phyloP scores from a whole-genome alignment of 2,329 filamentous ascomycete genomes.

The Aspergillus chevalieri region DNA sequence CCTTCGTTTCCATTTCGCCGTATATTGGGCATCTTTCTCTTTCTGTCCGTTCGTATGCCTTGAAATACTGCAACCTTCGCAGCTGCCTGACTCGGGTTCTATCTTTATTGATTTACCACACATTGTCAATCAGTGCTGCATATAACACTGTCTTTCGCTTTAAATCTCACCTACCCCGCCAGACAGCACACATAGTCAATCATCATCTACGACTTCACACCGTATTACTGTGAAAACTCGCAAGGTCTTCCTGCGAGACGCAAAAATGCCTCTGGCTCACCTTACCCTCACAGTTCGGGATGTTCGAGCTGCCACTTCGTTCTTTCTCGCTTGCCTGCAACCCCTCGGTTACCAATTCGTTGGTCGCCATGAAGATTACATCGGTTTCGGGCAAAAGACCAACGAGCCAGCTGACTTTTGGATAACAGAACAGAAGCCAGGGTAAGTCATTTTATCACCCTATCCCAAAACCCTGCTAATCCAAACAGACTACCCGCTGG shows the following conservation, averaged over 20 bases:
- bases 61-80: conserved; percentile 7
- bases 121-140: neutral
- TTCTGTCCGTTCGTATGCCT: conserved; percentile 1
- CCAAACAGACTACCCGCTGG: conserved; percentile 42
- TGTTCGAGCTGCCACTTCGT: conserved; percentile 72
- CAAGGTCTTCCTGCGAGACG: conserved; percentile 7
- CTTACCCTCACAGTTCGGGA: conserved; percentile 66
- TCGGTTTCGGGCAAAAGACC: conserved; percentile 55
- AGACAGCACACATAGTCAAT: neutral
- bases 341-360: conserved; percentile 71
- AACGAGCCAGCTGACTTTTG: conserved; percentile 55
- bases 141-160: conserved; percentile 1
- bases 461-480: neutral
- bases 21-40: neutral
- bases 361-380: conserved; percentile 54
- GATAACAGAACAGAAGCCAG: conserved; percentile 55
- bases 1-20: neutral
- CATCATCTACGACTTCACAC: neutral
- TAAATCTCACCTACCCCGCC: neutral
- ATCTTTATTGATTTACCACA: neutral
- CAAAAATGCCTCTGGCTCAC: conserved; percentile 55
- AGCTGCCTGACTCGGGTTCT: neutral
- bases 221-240: neutral
- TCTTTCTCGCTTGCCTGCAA: conserved; percentile 73
- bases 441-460: conserved; percentile 35